These are phyloP conservation scores for Cladosporium sp. DNA, from an alignment of 2,329 filamentous ascomycete genomes.

Conservation along the genomic window DNA sequence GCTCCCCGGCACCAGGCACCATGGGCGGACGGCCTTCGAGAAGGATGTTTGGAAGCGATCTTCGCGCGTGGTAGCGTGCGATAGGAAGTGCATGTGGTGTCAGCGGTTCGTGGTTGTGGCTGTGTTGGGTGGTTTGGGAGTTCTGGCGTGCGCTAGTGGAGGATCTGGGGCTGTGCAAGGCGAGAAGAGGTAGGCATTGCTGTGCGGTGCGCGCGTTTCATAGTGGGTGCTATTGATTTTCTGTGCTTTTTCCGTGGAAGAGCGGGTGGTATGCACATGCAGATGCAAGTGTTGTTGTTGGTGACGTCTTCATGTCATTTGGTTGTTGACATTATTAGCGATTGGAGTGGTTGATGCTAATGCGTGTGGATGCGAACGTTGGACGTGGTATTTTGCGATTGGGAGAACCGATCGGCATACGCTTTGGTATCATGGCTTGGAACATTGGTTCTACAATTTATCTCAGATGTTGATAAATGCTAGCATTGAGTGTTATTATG, in stretches of 20 bases:
- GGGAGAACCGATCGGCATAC: too few species aligned
- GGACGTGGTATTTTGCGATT: too few species aligned
- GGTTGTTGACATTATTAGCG: background rate
- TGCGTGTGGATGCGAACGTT: too few species aligned
- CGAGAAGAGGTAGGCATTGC: background rate
- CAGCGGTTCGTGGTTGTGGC: background rate
- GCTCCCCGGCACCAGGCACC: background rate
- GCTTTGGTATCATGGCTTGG: too few species aligned
- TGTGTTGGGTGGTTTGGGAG: background rate
- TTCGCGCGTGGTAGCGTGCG: too few species aligned
- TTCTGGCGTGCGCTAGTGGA: background rate
- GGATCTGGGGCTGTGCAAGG: background rate
- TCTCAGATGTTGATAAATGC: too few species aligned
- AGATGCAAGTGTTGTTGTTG: background rate
- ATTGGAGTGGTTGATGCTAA: background rate
- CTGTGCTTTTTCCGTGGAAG: background rate
- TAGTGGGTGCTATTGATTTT: background rate
- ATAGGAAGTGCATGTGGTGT: background rate
- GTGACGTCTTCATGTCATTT: background rate
- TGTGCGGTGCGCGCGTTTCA: background rate
- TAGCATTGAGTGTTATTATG: too few species aligned
- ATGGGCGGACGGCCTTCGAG: background rate
- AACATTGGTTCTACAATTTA: too few species aligned
- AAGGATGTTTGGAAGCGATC: background rate
- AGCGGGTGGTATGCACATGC: background rate